phyloP scores from a whole-genome alignment of 2,329 filamentous ascomycete species.

The Didymella lethalis region DNA sequence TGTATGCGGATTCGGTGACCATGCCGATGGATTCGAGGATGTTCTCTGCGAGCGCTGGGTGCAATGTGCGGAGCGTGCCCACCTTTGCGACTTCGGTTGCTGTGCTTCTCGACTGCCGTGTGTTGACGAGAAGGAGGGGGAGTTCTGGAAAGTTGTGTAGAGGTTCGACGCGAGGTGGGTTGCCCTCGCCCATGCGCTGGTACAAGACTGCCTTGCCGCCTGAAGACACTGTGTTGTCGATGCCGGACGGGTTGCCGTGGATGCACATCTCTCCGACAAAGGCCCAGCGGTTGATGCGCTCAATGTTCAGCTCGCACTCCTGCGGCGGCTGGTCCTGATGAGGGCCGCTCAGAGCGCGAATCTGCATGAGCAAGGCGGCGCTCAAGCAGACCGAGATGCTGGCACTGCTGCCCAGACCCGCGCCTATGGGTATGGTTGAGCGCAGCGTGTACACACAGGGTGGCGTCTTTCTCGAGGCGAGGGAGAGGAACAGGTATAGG shows the following conservation, averaged over 20 bases:
- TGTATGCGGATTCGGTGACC: constrained; percentile 67
- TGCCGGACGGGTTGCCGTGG: constrained; percentile 93
- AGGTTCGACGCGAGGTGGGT: constrained; percentile 77
- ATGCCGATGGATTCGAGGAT: constrained; percentile 88
- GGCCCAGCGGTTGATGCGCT: constrained; percentile 96
- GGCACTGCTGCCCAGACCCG: constrained; percentile 91
- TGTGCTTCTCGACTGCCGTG: constrained; percentile 85
- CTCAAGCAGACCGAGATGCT: constrained; percentile 91
- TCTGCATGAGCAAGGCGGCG: constrained; percentile 83
- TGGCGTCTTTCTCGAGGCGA: constrained; percentile 79
- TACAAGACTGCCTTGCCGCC: constrained; percentile 95
- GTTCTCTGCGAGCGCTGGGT: constrained; percentile 78
- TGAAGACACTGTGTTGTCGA: constrained; percentile 95
- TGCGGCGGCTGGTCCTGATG: constrained; percentile 89
- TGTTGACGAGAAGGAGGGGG: constrained; percentile 88
- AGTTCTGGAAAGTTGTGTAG: constrained; percentile 91
- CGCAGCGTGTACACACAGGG: constrained; percentile 89
- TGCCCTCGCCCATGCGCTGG: constrained; percentile 77
- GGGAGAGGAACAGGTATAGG: constrained; percentile 89
- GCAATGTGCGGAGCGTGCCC: constrained; percentile 70
- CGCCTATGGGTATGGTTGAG: constrained; percentile 91
- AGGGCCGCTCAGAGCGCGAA: constrained; percentile 85
- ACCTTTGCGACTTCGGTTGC: constrained; percentile 88
- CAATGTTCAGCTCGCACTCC: constrained; percentile 88
- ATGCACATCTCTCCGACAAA: constrained; percentile 98